Evolutionary conservation across 495 filamentous ascomycete genomes (phyloP).

Genomic region (Sphaerosporella brunnea): DNA sequence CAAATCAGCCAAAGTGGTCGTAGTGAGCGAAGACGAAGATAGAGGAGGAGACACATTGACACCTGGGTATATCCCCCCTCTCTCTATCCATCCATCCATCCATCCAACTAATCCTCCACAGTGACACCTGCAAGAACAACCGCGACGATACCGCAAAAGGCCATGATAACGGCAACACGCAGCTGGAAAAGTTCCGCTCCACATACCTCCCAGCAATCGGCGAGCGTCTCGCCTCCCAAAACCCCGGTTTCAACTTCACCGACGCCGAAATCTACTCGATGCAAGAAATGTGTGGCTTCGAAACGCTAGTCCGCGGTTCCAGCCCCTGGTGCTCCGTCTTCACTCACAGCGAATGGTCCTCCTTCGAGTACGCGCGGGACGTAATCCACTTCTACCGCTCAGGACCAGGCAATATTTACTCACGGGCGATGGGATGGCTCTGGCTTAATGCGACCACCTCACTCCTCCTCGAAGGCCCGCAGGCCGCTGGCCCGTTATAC

Average conservation of each 20-base stretch:
- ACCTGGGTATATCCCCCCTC: slow-evolving; percentile 28
- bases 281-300: slow-evolving; percentile 47
- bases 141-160: slow-evolving; percentile 31
- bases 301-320: slow-evolving; percentile 36
- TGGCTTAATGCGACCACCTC: slow-evolving; percentile 43
- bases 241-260: slow-evolving; percentile 27
- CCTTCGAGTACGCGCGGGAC: slow-evolving; percentile 45
- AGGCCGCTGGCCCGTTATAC: slow-evolving; percentile 33
- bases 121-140: slow-evolving; percentile 39
- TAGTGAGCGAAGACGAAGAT: slow-evolving; percentile 37
- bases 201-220: slow-evolving; percentile 35
- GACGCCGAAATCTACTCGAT: slow-evolving; percentile 39
- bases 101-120: slow-evolving; percentile 1
- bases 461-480: slow-evolving; percentile 33
- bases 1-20: slow-evolving; percentile 29
- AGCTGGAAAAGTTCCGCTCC: slow-evolving; percentile 32
- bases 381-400: slow-evolving; percentile 43
- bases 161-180: slow-evolving; percentile 34
- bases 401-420: slow-evolving; percentile 41
- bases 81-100: neutral
- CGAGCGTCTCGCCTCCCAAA: slow-evolving; percentile 31
- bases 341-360: slow-evolving; percentile 37
- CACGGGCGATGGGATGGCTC: slow-evolving; percentile 41
- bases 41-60: slow-evolving; percentile 40
- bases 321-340: slow-evolving; percentile 44